Evolutionary conservation across 1,284 basidiomycete species (phyloP), one percentile per base, ranked within the genome.

Genomic region (Trichosporon asahii): DNA sequence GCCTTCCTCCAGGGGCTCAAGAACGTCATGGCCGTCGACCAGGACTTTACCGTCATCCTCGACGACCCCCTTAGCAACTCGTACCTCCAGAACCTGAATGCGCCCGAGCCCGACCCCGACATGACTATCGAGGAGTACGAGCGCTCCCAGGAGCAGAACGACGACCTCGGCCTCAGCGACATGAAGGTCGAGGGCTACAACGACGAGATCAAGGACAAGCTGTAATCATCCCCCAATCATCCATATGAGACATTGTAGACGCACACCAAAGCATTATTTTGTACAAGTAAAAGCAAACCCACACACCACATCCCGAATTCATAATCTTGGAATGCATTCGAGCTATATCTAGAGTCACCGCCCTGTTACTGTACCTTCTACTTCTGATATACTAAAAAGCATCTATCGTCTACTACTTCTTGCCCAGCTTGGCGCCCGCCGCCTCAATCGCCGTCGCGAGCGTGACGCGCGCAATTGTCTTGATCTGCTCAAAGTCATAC

Each of bases 11-110:
- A 85, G 73, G 89, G 89, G 67, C 86, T 99, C 63, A 94, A 94
- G 83, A 87, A 88, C 80, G 88, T 94, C 73, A 95, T 93, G 84
- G 86, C 85, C 63, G 94, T 88, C 15, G 87, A 90, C 67, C 86
- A 85, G 64, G 90, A 90, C 15, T 98, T 95, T 84, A 98, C 96
- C 0, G 82, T 99, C 72, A 92, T 99, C 77, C 85, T 99, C 21
- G 96, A 99, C 79, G 97, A 99, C 81, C 96, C 97, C 2, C 85
- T 99, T 40, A 90, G 93, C 21, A 98, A 98, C 84, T 96, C 93
- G 23, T 97, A 98, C 82, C 86, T 99, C 65, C 97, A 99, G 82
- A 98, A 95, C 82, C 82, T 96, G 18, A 98, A 94, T 78, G 93
- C 93, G 0, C 94, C 93, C 5, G 94, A 96, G 78, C 89, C 92